These are phyloP conservation scores for Dioscorea cayenensis DNA, from an alignment of 116 monocot genomes.

Conservation along the genomic window DNA sequence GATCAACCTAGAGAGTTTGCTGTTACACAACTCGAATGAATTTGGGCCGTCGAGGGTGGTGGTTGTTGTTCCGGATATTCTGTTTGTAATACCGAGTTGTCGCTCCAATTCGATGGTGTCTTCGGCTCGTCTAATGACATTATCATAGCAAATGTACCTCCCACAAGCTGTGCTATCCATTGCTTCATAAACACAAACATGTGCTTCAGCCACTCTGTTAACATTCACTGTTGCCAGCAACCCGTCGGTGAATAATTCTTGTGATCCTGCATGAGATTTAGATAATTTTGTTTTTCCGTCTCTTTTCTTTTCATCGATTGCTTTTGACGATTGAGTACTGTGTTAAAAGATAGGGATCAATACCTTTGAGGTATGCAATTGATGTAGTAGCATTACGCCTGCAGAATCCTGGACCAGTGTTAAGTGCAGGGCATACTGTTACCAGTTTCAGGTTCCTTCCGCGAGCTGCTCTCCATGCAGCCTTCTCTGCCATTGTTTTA, in stretches of 20 bases:
- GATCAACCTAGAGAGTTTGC: slow-evolving; percentile 53
- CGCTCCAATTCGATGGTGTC: slow-evolving; percentile 28
- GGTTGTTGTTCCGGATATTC: background rate
- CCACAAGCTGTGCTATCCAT: slow-evolving; percentile 29
- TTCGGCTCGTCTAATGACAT: slow-evolving; percentile 21
- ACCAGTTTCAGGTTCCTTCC: slow-evolving; percentile 61
- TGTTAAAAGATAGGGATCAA: background rate
- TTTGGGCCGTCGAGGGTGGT: background rate
- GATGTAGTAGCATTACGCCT: slow-evolving; percentile 54
- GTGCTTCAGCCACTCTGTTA: slow-evolving; percentile 38
- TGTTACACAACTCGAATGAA: slow-evolving; percentile 38
- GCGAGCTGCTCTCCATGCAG: slow-evolving; percentile 63
- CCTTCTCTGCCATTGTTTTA: slow-evolving; percentile 85
- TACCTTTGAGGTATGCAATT: slow-evolving; percentile 89
- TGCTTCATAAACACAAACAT: slow-evolving; percentile 43
- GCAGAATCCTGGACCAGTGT: slow-evolving; percentile 54
- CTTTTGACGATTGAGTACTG: too few species aligned
- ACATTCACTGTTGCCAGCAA: slow-evolving; percentile 44
- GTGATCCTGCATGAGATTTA: slow-evolving; percentile 21
- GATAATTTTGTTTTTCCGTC: too few species aligned
- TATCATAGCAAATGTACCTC: slow-evolving; percentile 58
- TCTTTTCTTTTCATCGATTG: too few species aligned
- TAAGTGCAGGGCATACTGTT: slow-evolving; percentile 64
- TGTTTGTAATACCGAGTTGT: slow-evolving; percentile 34
- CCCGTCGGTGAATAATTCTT: slow-evolving; percentile 33